A percentile compares a stretch with the other conserved stretches of the same genome.
Conservation (phyloP, 2,329 filamentous ascomycete species). For the Aspergillus pseudoglaucus region DNA sequence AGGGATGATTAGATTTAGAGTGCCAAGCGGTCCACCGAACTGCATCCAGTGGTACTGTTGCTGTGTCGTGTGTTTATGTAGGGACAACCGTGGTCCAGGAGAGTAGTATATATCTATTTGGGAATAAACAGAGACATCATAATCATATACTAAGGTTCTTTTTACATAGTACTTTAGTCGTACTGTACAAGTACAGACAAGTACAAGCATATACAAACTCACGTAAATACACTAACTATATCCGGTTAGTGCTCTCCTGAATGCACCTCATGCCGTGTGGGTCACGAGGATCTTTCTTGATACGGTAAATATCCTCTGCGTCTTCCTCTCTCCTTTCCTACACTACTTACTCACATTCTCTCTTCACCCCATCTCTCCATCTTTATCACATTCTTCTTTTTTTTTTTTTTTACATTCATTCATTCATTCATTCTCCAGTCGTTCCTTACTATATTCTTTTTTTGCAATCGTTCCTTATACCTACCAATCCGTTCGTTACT, state of each 20-base stretch:
- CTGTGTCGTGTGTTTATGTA: too few species aligned
- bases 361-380: conserved; percentile 1
- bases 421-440: conserved; percentile 2
- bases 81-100: too few species aligned
- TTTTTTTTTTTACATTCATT: conserved; percentile 6
- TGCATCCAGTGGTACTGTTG: too few species aligned
- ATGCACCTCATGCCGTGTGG: conserved; percentile 14
- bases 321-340: conserved; percentile 8
- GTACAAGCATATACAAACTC: too few species aligned
- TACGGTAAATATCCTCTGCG: conserved; percentile 12
- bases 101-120: too few species aligned
- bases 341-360: conserved; percentile 9
- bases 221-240: background rate
- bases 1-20: too few species aligned
- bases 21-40: too few species aligned
- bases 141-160: too few species aligned
- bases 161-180: too few species aligned
- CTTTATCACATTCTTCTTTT: conserved; percentile 1
- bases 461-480: conserved; percentile 2
- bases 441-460: background rate
- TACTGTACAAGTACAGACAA: too few species aligned
- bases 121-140: too few species aligned
- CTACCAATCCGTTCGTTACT: conserved; percentile 5
- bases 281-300: conserved; percentile 14
- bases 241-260: conserved; percentile 6